phyloP scores from a whole-genome alignment of 192 early-diverging fungal species.

The Podila epigama region DNA sequence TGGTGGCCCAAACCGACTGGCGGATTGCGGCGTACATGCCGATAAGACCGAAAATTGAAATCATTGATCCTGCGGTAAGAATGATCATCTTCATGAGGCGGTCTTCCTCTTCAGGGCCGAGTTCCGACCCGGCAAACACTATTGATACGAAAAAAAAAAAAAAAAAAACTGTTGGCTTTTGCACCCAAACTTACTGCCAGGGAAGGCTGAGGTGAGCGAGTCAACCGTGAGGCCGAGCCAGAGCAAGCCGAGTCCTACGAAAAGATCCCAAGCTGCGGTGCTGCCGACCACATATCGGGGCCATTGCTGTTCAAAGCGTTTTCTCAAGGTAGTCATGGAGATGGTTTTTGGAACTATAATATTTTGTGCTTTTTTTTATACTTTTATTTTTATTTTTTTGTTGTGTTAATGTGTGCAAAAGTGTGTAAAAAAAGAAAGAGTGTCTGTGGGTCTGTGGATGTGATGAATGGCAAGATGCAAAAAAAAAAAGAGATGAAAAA shows the following conservation, averaged over 20 bases:
- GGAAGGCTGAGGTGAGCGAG: neutral
- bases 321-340: neutral
- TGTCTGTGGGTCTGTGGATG: too few relatives aligned
- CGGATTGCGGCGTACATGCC: slow-evolving; percentile 2
- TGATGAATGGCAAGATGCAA: too few relatives aligned
- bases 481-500: too few relatives aligned
- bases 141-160: neutral
- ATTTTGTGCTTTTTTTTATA: too few relatives aligned
- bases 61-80: neutral
- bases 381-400: too few relatives aligned
- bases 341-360: too few relatives aligned
- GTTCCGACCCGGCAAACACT: neutral
- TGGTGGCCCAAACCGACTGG: slow-evolving; percentile 3
- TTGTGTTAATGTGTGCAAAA: too few relatives aligned
- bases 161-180: neutral
- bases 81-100: neutral
- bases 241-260: neutral
- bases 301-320: slow-evolving; percentile 12
- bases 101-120: slow-evolving; percentile 10
- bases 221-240: slow-evolving; percentile 8
- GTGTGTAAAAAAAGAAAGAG: too few relatives aligned
- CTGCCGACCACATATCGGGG: neutral
- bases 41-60: neutral
- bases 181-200: too few relatives aligned
- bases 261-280: slow-evolving; percentile 6